Base-by-base conservation (phyloP, 2,329 filamentous ascomycete genomes). In the Zalaria obscura region DNA sequence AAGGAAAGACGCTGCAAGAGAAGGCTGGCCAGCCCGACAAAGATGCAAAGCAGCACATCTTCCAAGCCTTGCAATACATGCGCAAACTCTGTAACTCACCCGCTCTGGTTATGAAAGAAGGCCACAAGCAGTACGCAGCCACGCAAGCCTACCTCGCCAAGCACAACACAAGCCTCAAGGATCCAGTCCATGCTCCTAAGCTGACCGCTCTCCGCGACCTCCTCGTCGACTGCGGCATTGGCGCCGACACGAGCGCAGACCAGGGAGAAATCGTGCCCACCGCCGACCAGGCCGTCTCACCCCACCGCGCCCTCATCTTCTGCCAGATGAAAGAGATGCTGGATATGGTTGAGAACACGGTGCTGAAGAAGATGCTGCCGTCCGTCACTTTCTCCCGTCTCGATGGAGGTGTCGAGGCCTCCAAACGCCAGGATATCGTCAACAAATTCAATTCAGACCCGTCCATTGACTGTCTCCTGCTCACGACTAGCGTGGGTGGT, bases 251-350 rank as follows among this genome's bases (percentile, higher is more conserved):
- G 18, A 36, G 34, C 37, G 54, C 57, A 7, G 51, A 48, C 34
- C 28, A 59, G 10, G 71, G 73, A 48, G 68, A 67, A 18, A 68
- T 72, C 35, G 59, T 81, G 8, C 71, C 72, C 10, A 69, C 73
- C 1, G 74, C 72, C 44, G 72, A 75, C 39, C 76, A 85, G 59
- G 93, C 88, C 34, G 93, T 98, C 59, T 94, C 91, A 47, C 91
- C 89, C 27, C 91, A 98, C 58, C 84, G 91, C 36, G 93, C 91
- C 0, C 75, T 98, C 27, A 83, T 98, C 50, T 98, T 98, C 70
- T 98, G 91, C 55, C 91, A 98, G 60, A 95, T 98, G 86, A 98
- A 98, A 65, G 91, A 98, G 61, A 98, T 98, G 93, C 73, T 98
- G 25, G 91, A 98, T 61, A 96, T 98, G 76, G 93, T 98, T 2